Evolutionary conservation across 2,329 filamentous ascomycete genomes (phyloP).

Genomic region (Pseudophaeomoniella oleicola): DNA sequence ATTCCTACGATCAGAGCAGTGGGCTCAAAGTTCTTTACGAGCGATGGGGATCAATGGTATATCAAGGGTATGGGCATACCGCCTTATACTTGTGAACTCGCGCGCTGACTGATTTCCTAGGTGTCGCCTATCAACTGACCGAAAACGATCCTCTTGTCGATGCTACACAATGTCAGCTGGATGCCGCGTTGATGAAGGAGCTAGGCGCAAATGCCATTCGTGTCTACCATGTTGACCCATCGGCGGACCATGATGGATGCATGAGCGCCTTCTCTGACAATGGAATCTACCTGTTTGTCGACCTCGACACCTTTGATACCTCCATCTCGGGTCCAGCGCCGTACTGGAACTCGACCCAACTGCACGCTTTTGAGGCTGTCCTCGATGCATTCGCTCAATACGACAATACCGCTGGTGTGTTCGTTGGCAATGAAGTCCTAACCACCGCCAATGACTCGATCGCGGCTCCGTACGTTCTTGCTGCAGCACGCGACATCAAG

Average conservation of each 20-base stretch:
- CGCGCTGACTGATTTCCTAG: constrained; percentile 24
- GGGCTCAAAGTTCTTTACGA: constrained; percentile 75
- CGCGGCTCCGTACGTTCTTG: constrained; percentile 71
- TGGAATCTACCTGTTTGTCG: constrained; percentile 72
- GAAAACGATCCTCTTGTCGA: constrained; percentile 63
- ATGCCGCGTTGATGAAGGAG: constrained; percentile 63
- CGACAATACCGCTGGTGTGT: constrained; percentile 70
- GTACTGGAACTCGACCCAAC: constrained; percentile 60
- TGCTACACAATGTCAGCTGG: constrained; percentile 59
- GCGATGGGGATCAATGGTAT: constrained; percentile 68
- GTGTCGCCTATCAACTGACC: constrained; percentile 57
- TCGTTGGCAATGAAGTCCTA: constrained; percentile 78
- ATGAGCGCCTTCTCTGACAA: constrained; percentile 68
- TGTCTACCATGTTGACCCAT: constrained; percentile 72
- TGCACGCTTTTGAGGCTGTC: constrained; percentile 52
- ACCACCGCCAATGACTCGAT: constrained; percentile 32
- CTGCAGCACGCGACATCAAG: constrained; percentile 69
- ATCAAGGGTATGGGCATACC: constrained; percentile 50
- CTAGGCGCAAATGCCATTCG: constrained; percentile 74
- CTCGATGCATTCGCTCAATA: constrained; percentile 66
- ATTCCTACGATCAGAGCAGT: constrained; percentile 44
- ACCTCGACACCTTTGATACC: constrained; percentile 46
- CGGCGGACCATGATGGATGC: constrained; percentile 58
- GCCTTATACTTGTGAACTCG: not conserved
- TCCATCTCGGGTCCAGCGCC: constrained; percentile 39